A percentile compares a stretch with the other conserved stretches of the same genome.
phyloP scores from a whole-genome alignment of 192 early-diverging fungal species.

The Backusella macrospora region DNA sequence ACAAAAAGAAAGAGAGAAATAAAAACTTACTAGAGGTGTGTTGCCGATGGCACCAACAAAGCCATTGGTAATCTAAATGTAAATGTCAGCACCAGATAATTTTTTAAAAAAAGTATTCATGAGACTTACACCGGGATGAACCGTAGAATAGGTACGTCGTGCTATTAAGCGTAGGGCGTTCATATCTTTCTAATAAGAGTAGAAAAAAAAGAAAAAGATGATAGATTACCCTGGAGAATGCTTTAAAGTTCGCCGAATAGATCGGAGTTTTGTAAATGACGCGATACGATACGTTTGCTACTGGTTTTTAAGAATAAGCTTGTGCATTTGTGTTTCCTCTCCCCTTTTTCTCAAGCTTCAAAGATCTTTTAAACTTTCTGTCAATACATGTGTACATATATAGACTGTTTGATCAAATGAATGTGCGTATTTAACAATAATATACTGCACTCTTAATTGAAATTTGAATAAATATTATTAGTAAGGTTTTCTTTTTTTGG shows the following conservation, averaged over 20 bases:
- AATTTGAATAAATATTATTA: neutral
- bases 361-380: neutral
- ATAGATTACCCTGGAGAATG: conserved; percentile 3
- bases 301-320: neutral
- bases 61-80: conserved; percentile 60
- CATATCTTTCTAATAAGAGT: neutral
- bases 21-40: conserved; percentile 77
- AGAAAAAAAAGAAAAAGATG: neutral
- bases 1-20: neutral
- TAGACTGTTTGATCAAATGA: neutral
- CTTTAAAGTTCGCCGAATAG: conserved; percentile 13
- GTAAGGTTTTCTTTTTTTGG: neutral
- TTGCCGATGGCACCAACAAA: conserved; percentile 89
- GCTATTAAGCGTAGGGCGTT: conserved; percentile 24
- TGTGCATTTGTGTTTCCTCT: neutral
- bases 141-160: conserved; percentile 26
- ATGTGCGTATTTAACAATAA: neutral
- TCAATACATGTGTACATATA: neutral
- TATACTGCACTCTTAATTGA: neutral
- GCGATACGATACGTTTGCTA: conserved; percentile 4
- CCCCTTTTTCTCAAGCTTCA: neutral
- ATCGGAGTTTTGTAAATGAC: conserved; percentile 14
- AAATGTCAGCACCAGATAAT: neutral
- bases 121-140: conserved; percentile 16
- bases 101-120: neutral